phyloP scores from a whole-genome alignment of 805 yeast species.

The Metschnikowia sp. region DNA sequence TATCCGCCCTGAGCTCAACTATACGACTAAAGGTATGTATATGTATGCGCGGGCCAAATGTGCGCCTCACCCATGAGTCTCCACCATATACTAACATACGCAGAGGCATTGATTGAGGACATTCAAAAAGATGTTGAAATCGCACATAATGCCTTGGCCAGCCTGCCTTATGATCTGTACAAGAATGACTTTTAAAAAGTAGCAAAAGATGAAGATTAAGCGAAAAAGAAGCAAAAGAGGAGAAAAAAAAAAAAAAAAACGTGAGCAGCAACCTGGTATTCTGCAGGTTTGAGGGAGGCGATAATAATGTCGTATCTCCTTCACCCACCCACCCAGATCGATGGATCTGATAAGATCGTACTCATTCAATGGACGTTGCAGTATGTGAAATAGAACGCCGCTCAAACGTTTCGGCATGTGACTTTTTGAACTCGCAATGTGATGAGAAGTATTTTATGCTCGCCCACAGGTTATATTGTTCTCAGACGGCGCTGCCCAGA shows the following conservation, averaged over 20 bases:
- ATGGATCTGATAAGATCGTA: background rate
- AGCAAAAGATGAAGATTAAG: too few relatives aligned
- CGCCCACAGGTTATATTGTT: slow-evolving; percentile 31
- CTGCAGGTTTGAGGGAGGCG: slow-evolving; percentile 5
- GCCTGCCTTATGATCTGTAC: background rate
- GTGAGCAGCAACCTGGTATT: slow-evolving; percentile 1
- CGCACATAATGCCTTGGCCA: slow-evolving; percentile 48
- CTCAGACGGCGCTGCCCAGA: slow-evolving; percentile 15
- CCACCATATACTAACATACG: slow-evolving; percentile 19
- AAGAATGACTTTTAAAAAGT: background rate
- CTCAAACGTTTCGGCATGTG: slow-evolving; percentile 14
- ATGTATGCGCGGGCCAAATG: slow-evolving; percentile 9
- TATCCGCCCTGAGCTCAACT: slow-evolving; percentile 85
- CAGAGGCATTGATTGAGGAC: slow-evolving; percentile 80
- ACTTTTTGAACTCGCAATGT: slow-evolving; percentile 19
- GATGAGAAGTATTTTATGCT: slow-evolving; percentile 23
- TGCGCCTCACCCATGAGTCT: too few relatives aligned
- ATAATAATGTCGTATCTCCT: background rate
- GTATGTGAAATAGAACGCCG: slow-evolving; percentile 5
- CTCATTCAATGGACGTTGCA: slow-evolving; percentile 4
- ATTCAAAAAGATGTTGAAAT: slow-evolving; percentile 75
- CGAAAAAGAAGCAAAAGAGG: too few relatives aligned
- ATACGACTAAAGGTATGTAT: slow-evolving; percentile 55
- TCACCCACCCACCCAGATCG: background rate
- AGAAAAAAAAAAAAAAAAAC: background rate